phyloP scores from a whole-genome alignment of 2,329 filamentous ascomycete genomes.

The Colletotrichum sojae region DNA sequence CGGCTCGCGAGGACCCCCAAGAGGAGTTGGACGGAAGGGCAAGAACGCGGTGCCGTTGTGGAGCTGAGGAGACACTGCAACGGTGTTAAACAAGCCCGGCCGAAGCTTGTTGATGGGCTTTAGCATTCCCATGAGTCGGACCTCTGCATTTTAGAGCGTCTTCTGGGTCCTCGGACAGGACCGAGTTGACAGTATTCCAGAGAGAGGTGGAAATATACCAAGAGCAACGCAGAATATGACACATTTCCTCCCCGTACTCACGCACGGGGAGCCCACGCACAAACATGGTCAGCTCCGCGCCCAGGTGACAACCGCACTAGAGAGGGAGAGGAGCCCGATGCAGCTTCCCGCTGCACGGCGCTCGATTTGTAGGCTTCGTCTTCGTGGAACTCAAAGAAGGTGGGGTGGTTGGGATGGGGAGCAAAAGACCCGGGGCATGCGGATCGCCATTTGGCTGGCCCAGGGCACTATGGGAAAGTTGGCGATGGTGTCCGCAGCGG shows the following conservation, averaged over 20 bases:
- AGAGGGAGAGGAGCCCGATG: not conserved
- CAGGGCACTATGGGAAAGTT: not conserved
- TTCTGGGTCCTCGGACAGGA: not conserved
- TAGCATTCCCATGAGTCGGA: conserved; percentile 6
- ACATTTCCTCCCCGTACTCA: not conserved
- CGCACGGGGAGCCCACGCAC: not conserved
- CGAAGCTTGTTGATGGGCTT: too few relatives aligned
- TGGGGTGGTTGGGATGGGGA: not conserved
- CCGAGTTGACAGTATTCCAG: not conserved
- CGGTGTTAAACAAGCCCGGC: too few relatives aligned
- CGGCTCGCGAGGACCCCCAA: conserved; percentile 22
- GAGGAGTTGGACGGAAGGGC: conserved; percentile 36
- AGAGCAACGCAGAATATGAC: conserved; percentile 7
- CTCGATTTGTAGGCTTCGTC: conserved; percentile 25
- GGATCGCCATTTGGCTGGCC: not conserved
- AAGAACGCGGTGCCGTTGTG: conserved; percentile 35
- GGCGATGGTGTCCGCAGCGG: conserved; percentile 4
- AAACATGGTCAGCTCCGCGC: not conserved
- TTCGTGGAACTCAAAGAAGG: conserved; percentile 18
- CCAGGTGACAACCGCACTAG: not conserved
- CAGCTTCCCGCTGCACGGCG: conserved; percentile 35
- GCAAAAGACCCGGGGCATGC: not conserved
- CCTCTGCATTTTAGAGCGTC: not conserved
- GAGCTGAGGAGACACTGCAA: conserved; percentile 4
- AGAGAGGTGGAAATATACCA: conserved; percentile 33